Base-by-base conservation (phyloP, 441 rosid species). In the Eutrema salsugineum region DNA sequence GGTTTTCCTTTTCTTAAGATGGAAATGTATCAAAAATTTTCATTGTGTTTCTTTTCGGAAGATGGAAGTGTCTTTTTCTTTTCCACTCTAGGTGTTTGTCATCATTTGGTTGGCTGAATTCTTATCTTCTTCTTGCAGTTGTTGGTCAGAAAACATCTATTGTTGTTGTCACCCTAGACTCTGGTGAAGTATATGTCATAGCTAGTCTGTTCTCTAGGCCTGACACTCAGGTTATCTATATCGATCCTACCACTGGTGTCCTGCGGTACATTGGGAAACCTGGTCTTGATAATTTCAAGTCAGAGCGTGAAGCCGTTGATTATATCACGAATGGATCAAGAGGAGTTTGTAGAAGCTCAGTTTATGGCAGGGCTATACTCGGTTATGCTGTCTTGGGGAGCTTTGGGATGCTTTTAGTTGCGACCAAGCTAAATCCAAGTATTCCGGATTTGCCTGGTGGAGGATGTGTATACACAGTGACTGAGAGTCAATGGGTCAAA, bases 371-470 rank as follows among this genome's bases (percentile, higher is more conserved):
- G 82, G 99, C 88, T 2, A 83, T 95, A 76, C 78, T 95, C 20
- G 99, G 99, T 49, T 95, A 91, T 72, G 92, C 96, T 38, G 90
- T 91, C 32, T 70, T 95, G 80, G 96, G 99, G 71, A 81, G 92
- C 68, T 80, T 67, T 38, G 92, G 96, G 20, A 73, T 89, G 87
- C 99, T 95, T 81, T 87, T 95, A 40, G 86, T 95, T 46, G 99
- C 99, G 6, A 92, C 96, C 10, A 87, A 80, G 81, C 76, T 92
- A 66, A 77, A 80, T 76, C 80, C 90, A 27, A 89, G 85, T 75
- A 84, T 95, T 71, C 95, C 87, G 3, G 74, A 81, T 72, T 80
- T 95, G 78, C 99, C 99, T 68, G 98, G 98, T 40, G 99, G 99
- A 40, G 99, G 96, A 70, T 87, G 93, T 77, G 86, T 91, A 5